Evolutionary conservation across 1,139 yeast genomes (phyloP).

Genomic region (Suzukiozyma palmioleophila): DNA sequence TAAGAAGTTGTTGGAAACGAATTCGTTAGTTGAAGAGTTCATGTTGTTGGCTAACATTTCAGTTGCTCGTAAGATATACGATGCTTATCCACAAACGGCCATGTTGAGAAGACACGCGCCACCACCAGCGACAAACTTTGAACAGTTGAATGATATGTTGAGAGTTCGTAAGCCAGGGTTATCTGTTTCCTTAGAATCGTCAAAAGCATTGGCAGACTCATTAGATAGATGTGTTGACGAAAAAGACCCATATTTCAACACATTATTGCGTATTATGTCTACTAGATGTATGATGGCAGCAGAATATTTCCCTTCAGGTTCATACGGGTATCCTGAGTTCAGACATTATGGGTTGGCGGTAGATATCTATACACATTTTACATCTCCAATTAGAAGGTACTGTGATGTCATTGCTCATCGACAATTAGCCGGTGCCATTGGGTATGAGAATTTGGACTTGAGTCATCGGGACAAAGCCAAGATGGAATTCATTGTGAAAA

Average conservation of each 20-base stretch:
- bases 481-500: slow-evolving; percentile 85
- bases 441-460: slow-evolving; percentile 78
- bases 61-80: slow-evolving; percentile 89
- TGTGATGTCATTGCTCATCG: slow-evolving; percentile 98
- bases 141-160: slow-evolving; percentile 80
- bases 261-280: slow-evolving; percentile 91
- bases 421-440: slow-evolving; percentile 96
- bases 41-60: slow-evolving; percentile 97
- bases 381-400: slow-evolving; percentile 96
- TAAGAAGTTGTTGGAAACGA: slow-evolving; percentile 82
- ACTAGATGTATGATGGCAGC: slow-evolving; percentile 99
- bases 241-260: slow-evolving; percentile 85
- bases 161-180: slow-evolving; percentile 74
- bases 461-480: slow-evolving; percentile 83
- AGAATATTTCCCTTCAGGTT: slow-evolving; percentile 94
- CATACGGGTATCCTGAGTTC: slow-evolving; percentile 87
- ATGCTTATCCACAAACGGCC: slow-evolving; percentile 95
- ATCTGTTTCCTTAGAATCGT: slow-evolving; percentile 75
- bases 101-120: slow-evolving; percentile 96
- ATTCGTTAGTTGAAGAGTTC: slow-evolving; percentile 95
- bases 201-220: slow-evolving; percentile 91
- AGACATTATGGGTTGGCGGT: slow-evolving; percentile 97
- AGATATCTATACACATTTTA: slow-evolving; percentile 96
- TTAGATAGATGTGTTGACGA: slow-evolving; percentile 83
- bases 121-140: slow-evolving; percentile 94